phyloP scores from a whole-genome alignment of 768 basidiomycete species.

The Floccularia luteovirens region DNA sequence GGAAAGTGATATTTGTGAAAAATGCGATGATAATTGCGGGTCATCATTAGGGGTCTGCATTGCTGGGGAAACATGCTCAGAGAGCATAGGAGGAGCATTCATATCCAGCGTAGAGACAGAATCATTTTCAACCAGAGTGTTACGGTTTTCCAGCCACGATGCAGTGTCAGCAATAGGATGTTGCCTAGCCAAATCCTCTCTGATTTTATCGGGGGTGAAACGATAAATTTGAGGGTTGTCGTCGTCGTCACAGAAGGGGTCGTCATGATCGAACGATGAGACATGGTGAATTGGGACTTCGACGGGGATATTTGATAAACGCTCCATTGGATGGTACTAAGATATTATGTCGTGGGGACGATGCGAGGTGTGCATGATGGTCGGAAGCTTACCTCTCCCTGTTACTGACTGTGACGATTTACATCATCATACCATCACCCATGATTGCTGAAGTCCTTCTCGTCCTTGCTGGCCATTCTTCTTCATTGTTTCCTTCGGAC shows the following conservation, averaged over 20 bases:
- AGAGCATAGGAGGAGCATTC: conserved; percentile 23
- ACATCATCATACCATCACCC: conserved; percentile 4
- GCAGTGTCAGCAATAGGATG: conserved; percentile 23
- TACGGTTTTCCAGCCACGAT: conserved; percentile 20
- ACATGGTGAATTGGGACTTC: conserved; percentile 13
- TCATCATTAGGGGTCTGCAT: conserved; percentile 12
- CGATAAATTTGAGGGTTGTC: conserved; percentile 32
- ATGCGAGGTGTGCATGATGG: not conserved
- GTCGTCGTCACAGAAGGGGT: conserved; percentile 62
- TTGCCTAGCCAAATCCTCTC: conserved; percentile 51
- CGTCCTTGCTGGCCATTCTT: conserved; percentile 80
- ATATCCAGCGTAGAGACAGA: conserved; percentile 58
- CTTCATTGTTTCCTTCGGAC: conserved; percentile 68
- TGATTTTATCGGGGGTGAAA: conserved; percentile 56
- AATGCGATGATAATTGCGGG: conserved; percentile 22
- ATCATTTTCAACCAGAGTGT: conserved; percentile 24
- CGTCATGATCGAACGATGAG: conserved; percentile 43
- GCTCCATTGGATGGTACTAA: conserved; percentile 8
- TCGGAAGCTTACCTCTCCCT: not conserved
- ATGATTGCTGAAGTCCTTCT: conserved; percentile 92
- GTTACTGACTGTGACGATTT: not conserved
- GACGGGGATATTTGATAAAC: conserved; percentile 5
- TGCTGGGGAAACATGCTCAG: conserved; percentile 10
- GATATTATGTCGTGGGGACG: not conserved
- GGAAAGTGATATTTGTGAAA: conserved; percentile 31